A percentile compares a stretch with the other conserved stretches of the same genome.
Evolutionary conservation across 2,329 filamentous ascomycete species (phyloP).

Genomic region (Alternaria infectoria): DNA sequence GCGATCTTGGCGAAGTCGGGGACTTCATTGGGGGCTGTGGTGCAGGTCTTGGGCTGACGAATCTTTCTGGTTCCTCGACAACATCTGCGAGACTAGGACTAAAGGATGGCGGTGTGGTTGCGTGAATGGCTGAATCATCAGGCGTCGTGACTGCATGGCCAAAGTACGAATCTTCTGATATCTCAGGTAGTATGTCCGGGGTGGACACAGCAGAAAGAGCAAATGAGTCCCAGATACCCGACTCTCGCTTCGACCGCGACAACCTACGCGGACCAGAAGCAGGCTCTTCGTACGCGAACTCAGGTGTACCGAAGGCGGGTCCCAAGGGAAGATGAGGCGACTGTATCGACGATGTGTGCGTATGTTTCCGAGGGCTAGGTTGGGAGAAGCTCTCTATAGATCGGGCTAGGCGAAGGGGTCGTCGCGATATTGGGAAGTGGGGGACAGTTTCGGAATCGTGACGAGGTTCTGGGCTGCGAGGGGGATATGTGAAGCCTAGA

Average conservation of each 20-base stretch:
- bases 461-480: conserved; percentile 28
- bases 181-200: conserved; percentile 28
- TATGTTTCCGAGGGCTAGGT: conserved; percentile 52
- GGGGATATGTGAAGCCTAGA: conserved; percentile 26
- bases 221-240: conserved; percentile 43
- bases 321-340: conserved; percentile 43
- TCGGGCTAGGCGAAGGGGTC: conserved; percentile 36
- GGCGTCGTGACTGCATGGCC: conserved; percentile 53
- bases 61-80: conserved; percentile 46
- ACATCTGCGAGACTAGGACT: conserved; percentile 48
- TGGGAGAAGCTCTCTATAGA: conserved; percentile 63
- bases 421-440: conserved; percentile 17
- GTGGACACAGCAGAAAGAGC: conserved; percentile 24
- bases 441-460: conserved; percentile 14
- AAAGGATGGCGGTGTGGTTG: conserved; percentile 48
- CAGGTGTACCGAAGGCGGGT: conserved; percentile 26
- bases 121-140: conserved; percentile 48
- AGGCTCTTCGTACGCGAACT: conserved; percentile 14
- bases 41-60: conserved; percentile 42
- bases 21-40: conserved; percentile 37
- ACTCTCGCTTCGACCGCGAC: conserved; percentile 36
- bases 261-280: not conserved
- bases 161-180: conserved; percentile 41
- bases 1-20: conserved; percentile 34
- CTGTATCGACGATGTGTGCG: conserved; percentile 48